Conservation (phyloP, 495 filamentous ascomycete genomes). For the Viridothelium virens region DNA sequence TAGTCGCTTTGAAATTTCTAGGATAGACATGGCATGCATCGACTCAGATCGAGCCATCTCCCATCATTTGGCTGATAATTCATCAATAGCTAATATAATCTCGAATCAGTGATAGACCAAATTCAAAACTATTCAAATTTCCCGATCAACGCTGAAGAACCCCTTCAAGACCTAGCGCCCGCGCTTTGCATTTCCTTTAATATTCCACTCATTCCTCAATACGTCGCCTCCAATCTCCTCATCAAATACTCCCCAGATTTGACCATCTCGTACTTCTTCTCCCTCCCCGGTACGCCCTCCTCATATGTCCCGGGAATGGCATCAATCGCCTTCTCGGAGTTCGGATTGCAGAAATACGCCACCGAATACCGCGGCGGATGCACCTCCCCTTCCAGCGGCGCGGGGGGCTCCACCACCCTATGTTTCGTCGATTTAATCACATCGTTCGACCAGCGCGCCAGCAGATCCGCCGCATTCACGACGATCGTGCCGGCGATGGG, state of each 20-base stretch:
- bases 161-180: background rate
- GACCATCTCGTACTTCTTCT: conserved; percentile 71
- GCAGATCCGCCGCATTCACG: conserved; percentile 82
- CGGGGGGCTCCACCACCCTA: conserved; percentile 77
- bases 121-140: background rate
- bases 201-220: conserved; percentile 17
- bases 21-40: no score
- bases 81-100: no score
- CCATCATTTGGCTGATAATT: no score
- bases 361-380: conserved; percentile 62
- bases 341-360: conserved; percentile 85
- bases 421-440: conserved; percentile 82
- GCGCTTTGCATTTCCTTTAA: background rate
- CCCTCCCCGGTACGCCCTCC: conserved; percentile 39
- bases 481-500: conserved; percentile 80
- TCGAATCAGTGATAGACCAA: no score
- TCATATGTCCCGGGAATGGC: conserved; percentile 80
- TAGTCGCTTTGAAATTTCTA: no score
- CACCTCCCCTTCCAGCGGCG: conserved; percentile 33
- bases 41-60: no score
- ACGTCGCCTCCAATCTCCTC: conserved; percentile 65
- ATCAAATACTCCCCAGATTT: conserved; percentile 75
- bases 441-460: conserved; percentile 87
- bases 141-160: background rate
- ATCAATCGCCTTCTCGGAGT: conserved; percentile 69